Evolutionary conservation across 2,329 filamentous ascomycete species (phyloP), one percentile per base, ranked within the genome.

Genomic region (Metarhizium humberi): DNA sequence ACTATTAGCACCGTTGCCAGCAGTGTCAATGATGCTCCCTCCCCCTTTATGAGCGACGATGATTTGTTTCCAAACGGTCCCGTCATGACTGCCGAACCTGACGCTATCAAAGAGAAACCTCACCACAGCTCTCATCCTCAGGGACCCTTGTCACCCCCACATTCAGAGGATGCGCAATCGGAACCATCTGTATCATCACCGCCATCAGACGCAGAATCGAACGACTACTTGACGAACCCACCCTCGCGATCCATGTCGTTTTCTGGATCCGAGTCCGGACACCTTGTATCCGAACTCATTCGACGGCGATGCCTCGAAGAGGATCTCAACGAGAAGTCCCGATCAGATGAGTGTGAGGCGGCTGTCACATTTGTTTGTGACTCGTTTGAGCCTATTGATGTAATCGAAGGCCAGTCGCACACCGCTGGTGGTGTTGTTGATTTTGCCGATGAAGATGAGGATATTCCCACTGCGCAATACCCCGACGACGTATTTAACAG

Each of bases 181-280:
- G 73, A 78, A 34, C 74, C 73, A 16, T 71, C 70, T 14, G 69
- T 65, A 47, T 65, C 70, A 5, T 73, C 72, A 47, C 50, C 50
- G 3, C 69, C 71, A 5, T 66, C 63, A 16, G 70, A 72, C 34
- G 58, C 63, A 30, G 65, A 67, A n/a, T 66, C 63, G 16, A 64
- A 60, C 58, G 67, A 52, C 57, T 71, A 59, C 55, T 66, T 62
- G 55, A 72, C 62, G 65, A 70, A 65, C 51, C 74, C 75, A 1
- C 73, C 75, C 5, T 72, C 75, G 8, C 74, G 78, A 54, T 75
- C 75, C 14, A 68, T 78, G 54, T 81, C 79, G 2, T 79, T 79
- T 60, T 80, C 78, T 1, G 77, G 75, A 52, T 77, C 73, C 0
- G 78, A 79, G 58, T 71, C 73, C 2, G 75, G 73, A 30, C 65